A percentile compares a stretch with the other conserved stretches of the same genome.
These are phyloP conservation scores for Salix dunnii DNA, from an alignment of 345 rosid genomes.

Conservation along the genomic window DNA sequence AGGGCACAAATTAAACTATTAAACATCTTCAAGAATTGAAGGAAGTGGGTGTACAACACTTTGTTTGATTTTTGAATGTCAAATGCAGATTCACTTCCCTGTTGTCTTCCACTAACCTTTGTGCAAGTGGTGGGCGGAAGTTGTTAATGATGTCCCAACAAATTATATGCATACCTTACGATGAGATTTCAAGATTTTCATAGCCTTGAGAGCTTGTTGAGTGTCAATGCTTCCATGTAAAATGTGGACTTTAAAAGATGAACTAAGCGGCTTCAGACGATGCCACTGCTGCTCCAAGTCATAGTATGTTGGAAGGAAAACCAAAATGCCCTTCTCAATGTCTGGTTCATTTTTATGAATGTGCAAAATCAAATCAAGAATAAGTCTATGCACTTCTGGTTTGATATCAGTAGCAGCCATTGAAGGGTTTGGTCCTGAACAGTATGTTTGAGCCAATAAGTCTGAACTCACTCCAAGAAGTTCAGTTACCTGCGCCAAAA, in stretches of 20 bases:
- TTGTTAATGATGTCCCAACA: neutral
- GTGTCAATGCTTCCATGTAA: slow-evolving; percentile 84
- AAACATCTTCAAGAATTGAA: neutral
- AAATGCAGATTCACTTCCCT: neutral
- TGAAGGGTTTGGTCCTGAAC: slow-evolving; percentile 61
- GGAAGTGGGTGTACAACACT: neutral
- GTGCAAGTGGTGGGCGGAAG: neutral
- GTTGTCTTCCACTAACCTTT: neutral
- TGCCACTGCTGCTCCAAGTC: slow-evolving; percentile 82
- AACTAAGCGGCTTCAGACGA: slow-evolving; percentile 48
- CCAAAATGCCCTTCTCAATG: slow-evolving; percentile 80
- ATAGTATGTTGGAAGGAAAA: slow-evolving; percentile 88
- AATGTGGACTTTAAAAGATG: slow-evolving; percentile 73
- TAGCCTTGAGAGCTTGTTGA: slow-evolving; percentile 76
- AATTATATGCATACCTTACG: slow-evolving; percentile 62
- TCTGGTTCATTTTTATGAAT: slow-evolving; percentile 76
- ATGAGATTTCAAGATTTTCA: slow-evolving; percentile 80
- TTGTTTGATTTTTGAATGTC: neutral
- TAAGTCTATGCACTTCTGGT: slow-evolving; percentile 69
- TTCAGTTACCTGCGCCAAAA: slow-evolving; percentile 50
- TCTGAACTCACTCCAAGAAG: slow-evolving; percentile 56
- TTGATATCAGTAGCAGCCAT: slow-evolving; percentile 58
- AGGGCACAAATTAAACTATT: neutral
- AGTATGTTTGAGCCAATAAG: slow-evolving; percentile 37
- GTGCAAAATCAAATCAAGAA: slow-evolving; percentile 62